Evolutionary conservation across 2,329 filamentous ascomycete species (phyloP), one percentile per base, ranked within the genome.

Genomic region (Colletotrichum higginsianum): DNA sequence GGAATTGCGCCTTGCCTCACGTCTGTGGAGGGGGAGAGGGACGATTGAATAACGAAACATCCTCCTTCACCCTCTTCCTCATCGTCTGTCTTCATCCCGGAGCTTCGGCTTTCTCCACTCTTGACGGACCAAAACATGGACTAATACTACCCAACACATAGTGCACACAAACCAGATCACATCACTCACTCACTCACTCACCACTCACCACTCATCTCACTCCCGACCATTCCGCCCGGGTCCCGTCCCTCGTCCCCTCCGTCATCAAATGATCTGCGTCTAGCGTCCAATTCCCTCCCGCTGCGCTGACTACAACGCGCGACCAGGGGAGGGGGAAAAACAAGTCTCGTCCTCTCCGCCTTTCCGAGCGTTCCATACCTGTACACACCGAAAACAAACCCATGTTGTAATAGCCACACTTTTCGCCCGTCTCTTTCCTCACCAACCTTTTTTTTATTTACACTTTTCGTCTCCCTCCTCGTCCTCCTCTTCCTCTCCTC

Each of bases 61-160:
- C 26, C 26, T 26, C 26, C 26, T 26, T 26, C 4, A 11, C 61
- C 18, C 12, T 35, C 23, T 40, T 4, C 30, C 12, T 18, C 16
- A 15, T 46, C 55, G 18, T 18, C 30, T 30, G 30, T 30, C 30
- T 9, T 30, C 30, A 30, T 30, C 40, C 61, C 69, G 70, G 61
- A 72, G 21, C 42, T 71, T 72, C 70, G 70, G 70, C 53, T 21
- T 62, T 70, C 66, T 66, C 66, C 66, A 72, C 66, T 53, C 30
- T 30, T 5, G 44, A 58, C 21, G 44, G 55, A 69, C 38, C 40
- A 55, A 57, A n/a, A 23, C 30, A 30, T 8, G 30, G 30, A 30
- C 30, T 30, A 9, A 8, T 30, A 30, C 30, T 30, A 30, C 30
- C 30, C 30, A 30, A 30, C 30, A 30, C 30, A 30, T 30, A 30